Evolutionary conservation across 441 rosid species (phyloP), one percentile per base, ranked within the genome.

Genomic region (Syzygium syzygioides): DNA sequence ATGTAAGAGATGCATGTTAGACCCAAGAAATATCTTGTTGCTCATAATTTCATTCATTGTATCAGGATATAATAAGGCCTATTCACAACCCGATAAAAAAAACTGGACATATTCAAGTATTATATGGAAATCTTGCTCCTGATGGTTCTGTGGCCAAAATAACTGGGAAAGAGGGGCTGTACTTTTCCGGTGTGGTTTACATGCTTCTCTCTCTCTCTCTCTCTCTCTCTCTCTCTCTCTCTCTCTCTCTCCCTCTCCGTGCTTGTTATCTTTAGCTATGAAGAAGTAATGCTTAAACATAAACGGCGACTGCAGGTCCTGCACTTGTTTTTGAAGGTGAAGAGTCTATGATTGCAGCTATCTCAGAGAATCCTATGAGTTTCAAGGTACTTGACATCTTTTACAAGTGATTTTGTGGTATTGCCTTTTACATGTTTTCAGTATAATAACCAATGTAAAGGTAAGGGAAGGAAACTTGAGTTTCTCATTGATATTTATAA

Each of bases 271-370:
- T 79, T 52, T 68, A 57, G 83, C 28, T 45, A 71, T 8, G 83
- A 64, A 30, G 26, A n/a, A n/a, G 86, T 45, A 48, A 14, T 79
- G 56, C 55, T 26, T 32, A 25, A 59, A 13, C 13, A 14, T 66
- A 13, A 62, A 84, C 57, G 80, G 89, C 90, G 2, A 45, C 88
- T 93, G 79, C 91, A 98, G 99, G 99, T 91, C 99, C 98, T 30
- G 99, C 99, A 88, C 96, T 97, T 93, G 97, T 97, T 87, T 98
- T 98, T 92, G 99, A 97, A 91, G 99, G 99, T 87, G 99, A 98
- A 91, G 99, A 98, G 93, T 91, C 98, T 86, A 97, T 98, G 99
- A 55, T 98, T 87, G 89, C 95, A 60, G 98, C 98, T 89, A 95
- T 98, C 92, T 92, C 99, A 19, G 96, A 94, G 86, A 92, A 96